A percentile compares a stretch with the other conserved stretches of the same genome.
Evolutionary conservation across 176 grass and related monocot genomes (phyloP).

Genomic region (Oryza brachyantha): DNA sequence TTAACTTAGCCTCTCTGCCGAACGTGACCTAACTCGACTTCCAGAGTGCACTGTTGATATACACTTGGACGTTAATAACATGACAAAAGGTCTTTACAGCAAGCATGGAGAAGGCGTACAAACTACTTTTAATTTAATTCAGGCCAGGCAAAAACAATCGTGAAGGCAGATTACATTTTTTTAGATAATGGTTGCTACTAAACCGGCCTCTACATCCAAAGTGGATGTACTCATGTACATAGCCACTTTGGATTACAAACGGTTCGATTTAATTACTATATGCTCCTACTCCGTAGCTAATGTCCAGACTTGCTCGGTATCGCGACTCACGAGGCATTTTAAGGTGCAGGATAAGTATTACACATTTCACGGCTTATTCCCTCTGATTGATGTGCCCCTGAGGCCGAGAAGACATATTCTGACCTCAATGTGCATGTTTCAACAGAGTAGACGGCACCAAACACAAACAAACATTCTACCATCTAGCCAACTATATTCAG

Average conservation of each 20-base stretch:
- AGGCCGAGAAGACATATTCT: background rate
- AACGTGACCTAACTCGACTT: background rate
- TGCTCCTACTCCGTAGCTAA: background rate
- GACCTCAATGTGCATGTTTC: background rate
- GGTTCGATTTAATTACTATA: background rate
- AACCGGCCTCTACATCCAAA: no score
- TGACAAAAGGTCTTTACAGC: no score
- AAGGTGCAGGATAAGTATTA: background rate
- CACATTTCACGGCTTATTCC: background rate
- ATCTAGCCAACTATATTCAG: background rate
- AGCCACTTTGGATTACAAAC: background rate
- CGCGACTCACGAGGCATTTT: background rate
- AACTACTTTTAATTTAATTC: no score
- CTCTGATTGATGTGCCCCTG: background rate
- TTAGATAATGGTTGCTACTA: no score
- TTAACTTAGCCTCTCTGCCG: no score
- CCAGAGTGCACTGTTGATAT: background rate
- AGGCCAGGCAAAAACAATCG: no score
- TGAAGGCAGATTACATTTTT: no score
- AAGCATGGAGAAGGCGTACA: background rate
- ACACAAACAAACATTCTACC: constrained; percentile 3
- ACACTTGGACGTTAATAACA: background rate
- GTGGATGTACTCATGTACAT: no score
- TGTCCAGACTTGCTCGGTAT: background rate
- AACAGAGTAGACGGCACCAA: constrained; percentile 1